These are phyloP conservation scores for Candida suzukii DNA, from an alignment of 805 yeast genomes.

Conservation along the genomic window DNA sequence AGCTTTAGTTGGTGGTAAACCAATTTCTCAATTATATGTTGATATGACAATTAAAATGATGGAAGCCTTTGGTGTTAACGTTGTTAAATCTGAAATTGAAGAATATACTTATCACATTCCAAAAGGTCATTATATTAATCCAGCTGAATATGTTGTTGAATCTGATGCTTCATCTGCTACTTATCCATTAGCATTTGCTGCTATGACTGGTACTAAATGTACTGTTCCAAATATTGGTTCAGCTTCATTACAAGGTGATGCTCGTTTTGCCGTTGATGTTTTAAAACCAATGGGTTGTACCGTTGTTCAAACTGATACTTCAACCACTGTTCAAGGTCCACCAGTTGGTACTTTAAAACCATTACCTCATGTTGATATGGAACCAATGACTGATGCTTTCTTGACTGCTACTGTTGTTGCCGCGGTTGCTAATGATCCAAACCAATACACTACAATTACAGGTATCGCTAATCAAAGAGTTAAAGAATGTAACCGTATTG, in stretches of 20 bases:
- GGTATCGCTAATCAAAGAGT: constrained; percentile 99
- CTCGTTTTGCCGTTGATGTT: constrained; percentile 91
- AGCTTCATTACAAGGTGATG: constrained; percentile 92
- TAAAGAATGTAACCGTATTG: constrained; percentile 93
- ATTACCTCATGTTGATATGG: constrained; percentile 83
- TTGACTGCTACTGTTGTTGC: constrained; percentile 96
- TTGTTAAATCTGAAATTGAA: constrained; percentile 60
- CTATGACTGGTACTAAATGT: constrained; percentile 87
- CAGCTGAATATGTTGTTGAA: constrained; percentile 81
- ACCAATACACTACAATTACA: constrained; percentile 64
- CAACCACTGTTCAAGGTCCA: constrained; percentile 93
- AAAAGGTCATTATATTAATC: constrained; percentile 71
- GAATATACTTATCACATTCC: constrained; percentile 89
- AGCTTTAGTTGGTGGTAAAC: constrained; percentile 90
- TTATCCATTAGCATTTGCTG: constrained; percentile 95
- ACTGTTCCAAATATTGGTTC: constrained; percentile 93
- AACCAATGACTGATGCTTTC: constrained; percentile 99
- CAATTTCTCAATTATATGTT: constrained; percentile 90
- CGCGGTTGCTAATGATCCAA: constrained; percentile 54
- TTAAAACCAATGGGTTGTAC: constrained; percentile 91
- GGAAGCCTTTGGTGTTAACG: constrained; percentile 81
- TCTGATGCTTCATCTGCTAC: constrained; percentile 98
- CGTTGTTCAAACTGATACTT: constrained; percentile 74
- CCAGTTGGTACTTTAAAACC: constrained; percentile 61
- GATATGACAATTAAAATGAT: constrained; percentile 97